Base-by-base conservation (phyloP, 1,139 yeast genomes). In the Magnusiomyces paraingens region DNA sequence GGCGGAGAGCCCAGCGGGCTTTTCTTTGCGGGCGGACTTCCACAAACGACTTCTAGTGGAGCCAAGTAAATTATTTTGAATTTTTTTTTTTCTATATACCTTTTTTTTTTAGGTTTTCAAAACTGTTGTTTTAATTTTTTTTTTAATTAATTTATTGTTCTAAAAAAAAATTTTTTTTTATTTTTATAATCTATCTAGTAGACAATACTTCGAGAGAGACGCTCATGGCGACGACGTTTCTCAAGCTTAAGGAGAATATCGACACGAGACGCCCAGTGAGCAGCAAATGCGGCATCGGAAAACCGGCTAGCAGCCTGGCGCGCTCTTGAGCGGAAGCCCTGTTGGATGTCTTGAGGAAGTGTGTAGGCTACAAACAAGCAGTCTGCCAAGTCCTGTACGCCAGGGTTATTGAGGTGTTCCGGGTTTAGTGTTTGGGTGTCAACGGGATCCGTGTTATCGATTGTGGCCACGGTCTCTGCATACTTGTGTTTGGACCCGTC, bases 261-360 rank as follows among this genome's bases (percentile, higher is more conserved):
- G 32, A 70, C 59, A 12, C 72, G 62, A 29, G 71, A 64, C 44
- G 72, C 70, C 96, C 97, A 90, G 36, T 74, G 71, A 4, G 62
- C 62, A 36, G 76, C 78, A 64, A 91, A 91, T 6, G 71, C 75
- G n/a, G 70, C 72, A 63, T 86, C 87, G 1, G 93, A 83, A 64
- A 91, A 91, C 64, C 81, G 81, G 48, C 76, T 75, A 44, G 76
- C 66, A 3, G 84, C 83, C 56, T 80, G 71, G 38, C 70, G 67
- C 22, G 84, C 93, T 47, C 81, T 72, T n/a, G 63, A 56, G 49
- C 91, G 75, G 64, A 82, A 78, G 1, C 60, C 62, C 12, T 61
- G 57, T 57, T 80, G 75, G 20, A 73, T 75, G 0, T 62, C 62
- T 1, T 71, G 73, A 0, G 71, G 60, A 49, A 83, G 65, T 1